Evolutionary conservation across 768 basidiomycete genomes (phyloP), one percentile per base, ranked within the genome.

Genomic region (Exsudoporus frostii): DNA sequence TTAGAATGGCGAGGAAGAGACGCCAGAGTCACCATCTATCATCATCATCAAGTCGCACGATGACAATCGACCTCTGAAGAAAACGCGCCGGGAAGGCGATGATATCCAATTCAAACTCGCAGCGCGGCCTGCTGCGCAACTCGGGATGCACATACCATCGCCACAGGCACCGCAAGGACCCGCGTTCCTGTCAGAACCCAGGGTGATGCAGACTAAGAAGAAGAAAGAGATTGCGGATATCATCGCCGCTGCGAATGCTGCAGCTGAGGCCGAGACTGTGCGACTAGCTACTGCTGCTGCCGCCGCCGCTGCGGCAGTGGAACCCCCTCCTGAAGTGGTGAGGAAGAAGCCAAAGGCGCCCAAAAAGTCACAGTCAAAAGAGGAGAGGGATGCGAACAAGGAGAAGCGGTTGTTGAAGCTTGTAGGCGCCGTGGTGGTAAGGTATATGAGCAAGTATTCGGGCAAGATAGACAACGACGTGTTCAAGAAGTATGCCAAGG

Each of bases 401-500:
- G 93, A 97, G 73, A 95, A 93, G 79, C 73, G 82, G 55, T 65
- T 97, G 57, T 65, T 85, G 58, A 91, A 91, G 67, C 77, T 98
- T 33, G 83, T 98, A 17, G 90, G 92, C 7, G 84, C 85, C 2
- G 84, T 96, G 7, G 96, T 99, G 37, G 96, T 99, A 36, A 88
- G 85, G 70, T 85, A 79, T 53, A 94, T 98, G 93, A 89, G 86
- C 53, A 97, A 94, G 74, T 86, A 98, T 65, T 78, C 84, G 46
- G 77, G 84, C 49, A 73, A 84, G 41, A 79, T 97, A 68, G 81
- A 84, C 50, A 80, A 81, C 45, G 93, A 97, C 7, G 68, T 77
- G 48, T 98, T 98, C 81, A 99, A 99, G 78, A 86, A 86, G 66
- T 85, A 97, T 65, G 97, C 97, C 3, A 92, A 93, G 67, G 92